Base-by-base conservation (phyloP, 108 stramenopile species). In the Nitzschia palea region DNA sequence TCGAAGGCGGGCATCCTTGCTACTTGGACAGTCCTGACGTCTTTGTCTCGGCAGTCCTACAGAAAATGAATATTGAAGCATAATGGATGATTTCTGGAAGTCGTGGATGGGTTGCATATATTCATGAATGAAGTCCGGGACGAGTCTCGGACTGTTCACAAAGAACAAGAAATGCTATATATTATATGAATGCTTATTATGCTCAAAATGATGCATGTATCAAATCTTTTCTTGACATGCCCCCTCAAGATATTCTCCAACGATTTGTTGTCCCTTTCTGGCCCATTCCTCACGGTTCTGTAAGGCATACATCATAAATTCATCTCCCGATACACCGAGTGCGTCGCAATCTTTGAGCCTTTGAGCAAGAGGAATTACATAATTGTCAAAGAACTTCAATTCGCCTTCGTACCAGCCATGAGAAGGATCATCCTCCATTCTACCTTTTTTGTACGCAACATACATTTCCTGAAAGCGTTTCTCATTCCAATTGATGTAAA, bases 21-120 rank as follows among this genome's bases (percentile, higher is more conserved):
- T 93, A 93, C 56, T 68, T 90, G 44, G 89, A 90, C 66, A 77
- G 79, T 65, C 87, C 89, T 2, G 67, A 76, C 27, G 76, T 73
- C 44, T 93, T 93, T 76, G 80, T 85, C 12, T 15, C 35, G 0
- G 57, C 65, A 1, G 48, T 81, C 36, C 31, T 60, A 0, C 25
- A 59, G 17, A 25, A n/a, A 3, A 34, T 59, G 58, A 22, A 34
- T 59, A n/a, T 55, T n/a, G n/a, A n/a, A n/a, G n/a, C n/a, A n/a
- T n/a, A n/a, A n/a, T n/a, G n/a, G n/a, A n/a, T n/a, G n/a, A n/a
- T n/a, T n/a, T n/a, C n/a, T n/a, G n/a, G n/a, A n/a, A n/a, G n/a
- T n/a, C n/a, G n/a, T n/a, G n/a, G n/a, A n/a, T n/a, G n/a, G n/a
- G n/a, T n/a, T n/a, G n/a, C n/a, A n/a, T n/a, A n/a, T n/a, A n/a